Evolutionary conservation across 2,329 filamentous ascomycete species (phyloP), one percentile per base, ranked within the genome.

Genomic region (Epichloe glyceriae): DNA sequence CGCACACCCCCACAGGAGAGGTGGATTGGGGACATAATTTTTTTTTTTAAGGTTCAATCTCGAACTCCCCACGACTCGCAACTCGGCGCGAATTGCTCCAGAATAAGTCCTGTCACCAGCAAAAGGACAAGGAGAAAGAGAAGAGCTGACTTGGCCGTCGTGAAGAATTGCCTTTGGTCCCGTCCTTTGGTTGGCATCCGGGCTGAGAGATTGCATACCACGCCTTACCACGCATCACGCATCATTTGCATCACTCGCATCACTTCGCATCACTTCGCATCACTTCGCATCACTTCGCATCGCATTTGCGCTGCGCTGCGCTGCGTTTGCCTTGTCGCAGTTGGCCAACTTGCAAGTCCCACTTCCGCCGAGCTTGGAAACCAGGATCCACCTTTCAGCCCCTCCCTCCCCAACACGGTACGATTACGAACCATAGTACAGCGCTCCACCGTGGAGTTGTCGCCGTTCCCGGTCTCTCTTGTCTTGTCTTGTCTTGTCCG

Each of bases 391-490:
- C 35, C 22, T 43, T 37, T 39, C 48, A 46, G 50, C 50, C 46
- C 50, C 50, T 49, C 45, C 12, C 33, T n/a, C 41, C 46, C 37
- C 34, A 42, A 37, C 33, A 37, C 40, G 15, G 50, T 40, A 34
- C 33, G 45, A 45, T 47, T 38, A 41, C 45, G 45, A 47, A 47
- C 45, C 45, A 47, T 26, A 12, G 15, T 46, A 20, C 45, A 47
- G 20, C 20, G 46, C 40, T 52, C 47, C 43, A 40, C 46, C 47
- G 34, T 50, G 41, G 41, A 50, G 22, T 40, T n/a, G 41, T 50
- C 48, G 50, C 50, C 50, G 50, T 52, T 52, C 50, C 41, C 50
- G 50, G 50, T 30, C 41, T 39, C 26, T 43, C 40, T 35, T 12
- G 39, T 41, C 41, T n/a, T 44, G 41, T 34, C 14, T 44, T 39